Base-by-base conservation (phyloP, 164 flowering plant genomes). In the Vitis cinerea region DNA sequence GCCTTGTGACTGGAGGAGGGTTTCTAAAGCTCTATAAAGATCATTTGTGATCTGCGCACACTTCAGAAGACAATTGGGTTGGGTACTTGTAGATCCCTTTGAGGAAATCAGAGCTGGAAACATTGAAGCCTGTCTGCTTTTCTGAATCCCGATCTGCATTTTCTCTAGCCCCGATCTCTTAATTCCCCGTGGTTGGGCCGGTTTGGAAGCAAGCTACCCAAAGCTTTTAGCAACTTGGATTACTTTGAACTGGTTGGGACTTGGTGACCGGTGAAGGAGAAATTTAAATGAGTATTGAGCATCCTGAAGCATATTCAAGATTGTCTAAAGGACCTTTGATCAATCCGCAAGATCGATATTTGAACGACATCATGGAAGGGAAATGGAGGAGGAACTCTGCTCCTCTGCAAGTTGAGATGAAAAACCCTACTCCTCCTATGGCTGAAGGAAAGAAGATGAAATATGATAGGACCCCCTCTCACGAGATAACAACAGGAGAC, bases 341-440 rank as follows among this genome's bases (percentile, higher is more conserved):
- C 2, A 67, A 71, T 27, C 29, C 67, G 71, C 64, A 57, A 64
- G 66, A 64, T 53, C 75, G 23, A 0, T 65, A 23, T 57, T 44
- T 72, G 31, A 31, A 30, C 2, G 14, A 14, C 60, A 56, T 63
- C 12, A 84, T 82, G 87, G 79, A 77, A 27, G 72, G 56, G 6
- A 5, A 1, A 5, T 3, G 37, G 19, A 75, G 73, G 61, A 74
- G 72, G 29, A 13, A 16, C 12, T 16, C 54, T 14, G 27, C 59
- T 19, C 12, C 48, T 3, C 1, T 19, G 19, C 19, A 19, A 1
- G 19, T 19, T 1, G 19, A 19, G 19, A 19, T 19, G 53, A 11
- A 50, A 19, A 55, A 55, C 9, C 9, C 30, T 3, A 59, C 37
- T 4, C 12, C 61, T 59, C 61, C 47, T 9, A 13, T 23, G 37